Evolutionary conservation across 768 basidiomycete species (phyloP).

Genomic region (Jaapia argillacea): DNA sequence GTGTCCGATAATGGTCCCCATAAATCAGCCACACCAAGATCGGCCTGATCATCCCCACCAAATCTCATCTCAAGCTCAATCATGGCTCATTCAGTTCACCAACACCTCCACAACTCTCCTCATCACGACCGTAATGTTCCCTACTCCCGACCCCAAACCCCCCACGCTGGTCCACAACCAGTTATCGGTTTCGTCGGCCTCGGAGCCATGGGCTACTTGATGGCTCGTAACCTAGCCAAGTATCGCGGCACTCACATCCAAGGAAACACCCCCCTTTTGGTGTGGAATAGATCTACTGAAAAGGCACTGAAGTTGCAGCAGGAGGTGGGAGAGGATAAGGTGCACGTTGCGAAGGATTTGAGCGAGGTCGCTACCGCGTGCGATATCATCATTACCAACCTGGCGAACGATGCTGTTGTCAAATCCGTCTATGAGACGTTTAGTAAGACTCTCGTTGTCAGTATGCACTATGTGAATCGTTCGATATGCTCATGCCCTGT

Average conservation of each 20-base stretch:
- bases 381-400: constrained; percentile 69
- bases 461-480: constrained; percentile 3
- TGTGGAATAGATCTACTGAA: constrained; percentile 66
- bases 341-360: constrained; percentile 44
- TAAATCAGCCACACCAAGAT: no score
- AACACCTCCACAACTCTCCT: constrained; percentile 6
- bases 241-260: constrained; percentile 27
- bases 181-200: constrained; percentile 42
- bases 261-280: constrained; percentile 40
- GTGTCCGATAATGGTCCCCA: no score
- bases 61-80: no score
- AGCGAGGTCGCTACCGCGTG: constrained; percentile 54
- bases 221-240: constrained; percentile 74
- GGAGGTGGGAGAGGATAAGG: constrained; percentile 43
- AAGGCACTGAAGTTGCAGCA: constrained; percentile 49
- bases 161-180: constrained; percentile 21
- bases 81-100: constrained; percentile 7
- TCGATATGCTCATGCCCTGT: background rate
- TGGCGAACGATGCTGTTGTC: constrained; percentile 65
- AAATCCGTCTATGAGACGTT: constrained; percentile 53
- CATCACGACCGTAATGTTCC: constrained; percentile 24
- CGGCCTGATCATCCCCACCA: no score
- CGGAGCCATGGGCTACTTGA: constrained; percentile 63
- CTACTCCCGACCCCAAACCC: constrained; percentile 54
- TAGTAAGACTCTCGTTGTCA: constrained; percentile 46